A percentile compares a stretch with the other conserved stretches of the same genome.
Evolutionary conservation across 2,329 filamentous ascomycete genomes (phyloP).

Genomic region (Trichoderma harzianum): DNA sequence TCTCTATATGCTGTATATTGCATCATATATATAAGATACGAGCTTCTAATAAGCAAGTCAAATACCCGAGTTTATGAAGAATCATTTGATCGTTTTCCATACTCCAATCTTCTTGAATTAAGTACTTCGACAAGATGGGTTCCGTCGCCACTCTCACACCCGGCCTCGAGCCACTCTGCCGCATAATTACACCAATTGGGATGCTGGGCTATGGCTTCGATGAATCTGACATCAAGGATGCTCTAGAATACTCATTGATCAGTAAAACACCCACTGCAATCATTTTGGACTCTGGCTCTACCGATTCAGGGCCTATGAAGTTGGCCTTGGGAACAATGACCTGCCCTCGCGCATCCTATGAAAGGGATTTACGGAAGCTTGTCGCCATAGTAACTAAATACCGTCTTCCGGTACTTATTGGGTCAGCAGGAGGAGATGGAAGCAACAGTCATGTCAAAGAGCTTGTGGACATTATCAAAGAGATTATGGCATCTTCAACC

Average conservation of each 20-base stretch:
- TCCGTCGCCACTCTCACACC: not conserved
- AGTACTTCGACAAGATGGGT: not conserved
- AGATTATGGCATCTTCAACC: not conserved
- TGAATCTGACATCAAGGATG: not conserved
- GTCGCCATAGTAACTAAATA: not conserved
- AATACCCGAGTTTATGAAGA: not conserved
- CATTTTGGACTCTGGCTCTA: constrained; percentile 36
- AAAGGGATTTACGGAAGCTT: not conserved
- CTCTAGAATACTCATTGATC: not conserved
- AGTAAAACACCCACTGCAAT: constrained; percentile 31
- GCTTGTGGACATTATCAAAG: not conserved
- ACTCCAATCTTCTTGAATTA: not conserved
- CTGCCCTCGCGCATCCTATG: not conserved
- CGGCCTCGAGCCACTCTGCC: not conserved
- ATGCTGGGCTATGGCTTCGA: not conserved
- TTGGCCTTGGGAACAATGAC: not conserved
- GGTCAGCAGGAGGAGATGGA: not conserved
- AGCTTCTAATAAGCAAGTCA: not conserved
- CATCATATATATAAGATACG: not conserved
- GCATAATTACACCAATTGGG: not conserved
- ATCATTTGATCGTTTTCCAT: not conserved
- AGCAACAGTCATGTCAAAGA: not conserved
- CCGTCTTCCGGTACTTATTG: not conserved
- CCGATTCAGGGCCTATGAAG: constrained; percentile 35
- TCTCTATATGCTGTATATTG: not conserved